These are phyloP conservation scores for Lentinus brumalis DNA, from an alignment of 768 basidiomycete genomes.

Conservation along the genomic window DNA sequence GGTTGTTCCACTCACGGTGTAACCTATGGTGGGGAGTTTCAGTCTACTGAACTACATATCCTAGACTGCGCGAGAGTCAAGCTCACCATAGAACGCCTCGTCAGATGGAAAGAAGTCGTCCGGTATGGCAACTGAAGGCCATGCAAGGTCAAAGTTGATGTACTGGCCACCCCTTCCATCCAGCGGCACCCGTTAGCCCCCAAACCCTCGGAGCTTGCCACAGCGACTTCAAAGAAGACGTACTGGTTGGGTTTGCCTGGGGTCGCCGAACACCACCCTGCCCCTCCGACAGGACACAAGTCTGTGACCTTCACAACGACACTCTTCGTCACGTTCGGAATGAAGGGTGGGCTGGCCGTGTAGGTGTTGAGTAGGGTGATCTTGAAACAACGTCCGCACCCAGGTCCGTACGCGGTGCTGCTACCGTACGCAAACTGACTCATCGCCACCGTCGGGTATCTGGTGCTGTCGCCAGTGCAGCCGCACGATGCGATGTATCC, in stretches of 20 bases:
- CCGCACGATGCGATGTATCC: slow-evolving; percentile 75
- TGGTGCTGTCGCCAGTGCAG: slow-evolving; percentile 54
- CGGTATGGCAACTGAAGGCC: slow-evolving; percentile 69
- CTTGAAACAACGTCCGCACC: slow-evolving; percentile 79
- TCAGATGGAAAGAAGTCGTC: slow-evolving; percentile 77
- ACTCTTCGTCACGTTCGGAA: slow-evolving; percentile 58
- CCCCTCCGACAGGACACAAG: slow-evolving; percentile 64
- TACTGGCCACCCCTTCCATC: slow-evolving; percentile 58
- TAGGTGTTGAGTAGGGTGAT: slow-evolving; percentile 73
- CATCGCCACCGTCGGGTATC: slow-evolving; percentile 80
- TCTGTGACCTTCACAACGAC: slow-evolving; percentile 81
- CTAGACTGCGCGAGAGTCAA: slow-evolving; percentile 34
- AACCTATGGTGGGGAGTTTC: slow-evolving; percentile 16
- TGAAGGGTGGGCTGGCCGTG: slow-evolving; percentile 66
- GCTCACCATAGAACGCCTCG: slow-evolving; percentile 59
- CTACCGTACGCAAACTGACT: slow-evolving; percentile 82
- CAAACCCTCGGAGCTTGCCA: neutral
- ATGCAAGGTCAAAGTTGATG: slow-evolving; percentile 84
- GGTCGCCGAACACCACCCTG: slow-evolving; percentile 76
- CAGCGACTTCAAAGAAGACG: neutral
- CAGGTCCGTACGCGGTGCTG: slow-evolving; percentile 67
- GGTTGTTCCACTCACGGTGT: slow-evolving; percentile 30
- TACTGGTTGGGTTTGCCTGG: slow-evolving; percentile 62
- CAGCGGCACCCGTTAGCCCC: neutral
- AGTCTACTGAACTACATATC: slow-evolving; percentile 15